Base-by-base conservation (phyloP, 768 basidiomycete species). In the Sistotremastrum suecicum region DNA sequence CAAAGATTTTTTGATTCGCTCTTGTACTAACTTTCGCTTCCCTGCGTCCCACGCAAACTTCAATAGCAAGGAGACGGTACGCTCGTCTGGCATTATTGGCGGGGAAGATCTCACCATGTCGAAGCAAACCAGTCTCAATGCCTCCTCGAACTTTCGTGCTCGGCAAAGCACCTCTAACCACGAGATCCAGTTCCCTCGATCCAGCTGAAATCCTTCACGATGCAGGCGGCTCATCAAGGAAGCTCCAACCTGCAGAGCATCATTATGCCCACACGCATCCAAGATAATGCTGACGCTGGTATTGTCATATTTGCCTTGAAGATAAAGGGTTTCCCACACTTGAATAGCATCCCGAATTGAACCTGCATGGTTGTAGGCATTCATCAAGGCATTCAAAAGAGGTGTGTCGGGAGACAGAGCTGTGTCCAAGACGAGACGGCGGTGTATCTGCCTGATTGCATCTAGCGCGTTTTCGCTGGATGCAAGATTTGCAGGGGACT, bases 161-260 rank as follows among this genome's bases (percentile, higher is more conserved):
- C 89, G 72, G 54, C 85, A 87, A n/a, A 94, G 70, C 56, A 83
- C 87, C 61, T 95, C 90, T 12, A 95, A 59, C 68, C 79, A 87
- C 0, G 77, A 70, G 48, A 84, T 78, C 85, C 88, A 90, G 55
- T 84, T 82, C 43, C 75, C 72, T 49, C 66, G 54, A 56, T 81
- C 79, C 45, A 83, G 64, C 35, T 50, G 55, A 57, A 72, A 84
- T 28, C 65, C 68, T 40, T 66, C 66, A 43, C 60, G 66, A 31
- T 60, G 59, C 42, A 82, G 66, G 55, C 72, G 75, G 32, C 57
- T 50, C 62, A 75, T 73, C 34, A 85, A 72, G 39, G 69, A 66
- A 43, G 63, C 64, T 0, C 78, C 85, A 11, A 72, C 62, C 20
- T 62, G 63, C 51, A 66, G 58, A 7, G 75, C 68, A 3, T 68